phyloP scores from a whole-genome alignment of 805 yeast genomes.

The Hanseniaspora guilliermondii region DNA sequence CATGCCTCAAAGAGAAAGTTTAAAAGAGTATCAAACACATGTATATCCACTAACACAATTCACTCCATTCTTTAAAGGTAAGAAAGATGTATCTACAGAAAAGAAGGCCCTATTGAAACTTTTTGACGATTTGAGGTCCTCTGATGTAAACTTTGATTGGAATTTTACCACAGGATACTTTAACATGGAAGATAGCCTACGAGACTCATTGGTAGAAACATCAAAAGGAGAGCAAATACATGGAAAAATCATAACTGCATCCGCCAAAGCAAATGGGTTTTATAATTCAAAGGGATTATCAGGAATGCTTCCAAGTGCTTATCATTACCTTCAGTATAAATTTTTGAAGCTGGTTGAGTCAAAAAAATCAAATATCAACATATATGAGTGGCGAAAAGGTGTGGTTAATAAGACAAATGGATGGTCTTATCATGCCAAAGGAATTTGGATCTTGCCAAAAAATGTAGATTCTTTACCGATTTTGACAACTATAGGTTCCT shows the following conservation, averaged over 20 bases:
- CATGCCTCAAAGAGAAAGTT: conserved; percentile 1
- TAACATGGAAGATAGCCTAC: conserved; percentile 71
- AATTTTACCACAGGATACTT: conserved; percentile 93
- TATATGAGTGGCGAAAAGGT: conserved; percentile 83
- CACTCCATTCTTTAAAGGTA: conserved; percentile 52
- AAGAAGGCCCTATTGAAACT: conserved; percentile 53
- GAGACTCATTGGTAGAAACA: conserved; percentile 35
- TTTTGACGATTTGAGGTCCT: conserved; percentile 32
- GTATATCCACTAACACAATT: conserved; percentile 89
- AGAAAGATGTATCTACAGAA: conserved; percentile 61
- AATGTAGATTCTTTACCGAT: conserved; percentile 42
- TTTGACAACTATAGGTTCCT: conserved; percentile 76
- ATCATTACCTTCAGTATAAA: conserved; percentile 56
- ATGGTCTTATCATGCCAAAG: conserved; percentile 98
- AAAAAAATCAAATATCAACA: conserved; percentile 33
- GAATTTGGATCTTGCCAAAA: conserved; percentile 68
- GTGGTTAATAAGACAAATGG: conserved; percentile 69
- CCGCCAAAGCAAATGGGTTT: conserved; percentile 90
- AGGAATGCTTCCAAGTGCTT: conserved; percentile 73
- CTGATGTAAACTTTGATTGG: conserved; percentile 48
- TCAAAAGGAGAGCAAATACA: conserved; percentile 36
- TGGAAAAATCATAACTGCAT: conserved; percentile 76
- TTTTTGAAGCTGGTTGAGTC: conserved; percentile 45
- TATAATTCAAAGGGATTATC: conserved; percentile 75
- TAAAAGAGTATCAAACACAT: conserved; percentile 37